Percentiles rank a stretch among this genome's conserved stretches.
Conservation (phyloP, 1,284 basidiomycete genomes). For the Leccinum angustisporum region DNA sequence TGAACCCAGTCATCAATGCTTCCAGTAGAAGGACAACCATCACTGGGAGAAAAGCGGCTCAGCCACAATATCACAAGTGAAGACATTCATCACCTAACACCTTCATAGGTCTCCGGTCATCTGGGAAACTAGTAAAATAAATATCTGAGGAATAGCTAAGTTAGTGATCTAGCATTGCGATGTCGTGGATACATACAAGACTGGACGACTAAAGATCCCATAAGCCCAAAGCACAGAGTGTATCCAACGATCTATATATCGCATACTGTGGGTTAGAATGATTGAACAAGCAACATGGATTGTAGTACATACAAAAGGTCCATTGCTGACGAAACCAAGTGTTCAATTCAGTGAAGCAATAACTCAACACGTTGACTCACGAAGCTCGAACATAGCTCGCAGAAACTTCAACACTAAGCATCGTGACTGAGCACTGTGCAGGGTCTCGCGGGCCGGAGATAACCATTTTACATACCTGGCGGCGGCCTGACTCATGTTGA, state of each 20-base stretch:
- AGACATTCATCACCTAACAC: conserved; percentile 2
- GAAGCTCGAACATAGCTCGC: too few relatives aligned
- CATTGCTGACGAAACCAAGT: neutral
- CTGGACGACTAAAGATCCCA: neutral
- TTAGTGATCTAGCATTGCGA: neutral
- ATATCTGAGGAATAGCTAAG: conserved; percentile 3
- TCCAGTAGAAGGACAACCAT: conserved; percentile 19
- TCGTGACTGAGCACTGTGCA: too few relatives aligned
- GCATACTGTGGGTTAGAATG: neutral
- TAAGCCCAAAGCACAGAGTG: neutral
- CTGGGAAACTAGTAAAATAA: conserved; percentile 6
- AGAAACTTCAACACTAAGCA: too few relatives aligned
- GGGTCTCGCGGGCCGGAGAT: too few relatives aligned
- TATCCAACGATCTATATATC: neutral
- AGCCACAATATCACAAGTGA: neutral
- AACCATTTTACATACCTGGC: neutral
- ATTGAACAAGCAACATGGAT: neutral
- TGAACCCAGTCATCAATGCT: conserved; percentile 8
- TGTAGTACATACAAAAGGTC: neutral
- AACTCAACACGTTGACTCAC: neutral
- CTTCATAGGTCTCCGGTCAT: conserved; percentile 5
- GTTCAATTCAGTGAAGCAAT: neutral
- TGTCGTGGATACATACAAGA: neutral
- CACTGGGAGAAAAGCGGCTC: conserved; percentile 6
- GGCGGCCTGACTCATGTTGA: neutral